A percentile compares a stretch with the other conserved stretches of the same genome.
phyloP scores from a whole-genome alignment of 2,329 filamentous ascomycete species.

The Microascus cirrosus region DNA sequence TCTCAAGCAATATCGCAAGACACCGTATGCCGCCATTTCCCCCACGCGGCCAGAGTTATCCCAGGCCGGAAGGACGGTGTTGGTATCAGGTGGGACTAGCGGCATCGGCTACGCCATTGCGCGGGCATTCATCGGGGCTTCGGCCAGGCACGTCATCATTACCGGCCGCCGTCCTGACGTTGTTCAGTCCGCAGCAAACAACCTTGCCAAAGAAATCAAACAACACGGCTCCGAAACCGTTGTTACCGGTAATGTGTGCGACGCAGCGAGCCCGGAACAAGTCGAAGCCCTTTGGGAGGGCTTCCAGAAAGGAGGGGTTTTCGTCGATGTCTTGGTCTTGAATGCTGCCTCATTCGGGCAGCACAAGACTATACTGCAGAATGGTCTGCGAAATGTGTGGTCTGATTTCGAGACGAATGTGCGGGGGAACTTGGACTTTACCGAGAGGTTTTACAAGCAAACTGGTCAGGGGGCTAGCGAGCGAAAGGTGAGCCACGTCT shows the following conservation, averaged over 20 bases:
- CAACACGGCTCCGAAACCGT: slow-evolving; percentile 36
- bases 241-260: slow-evolving; percentile 23
- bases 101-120: slow-evolving; percentile 56
- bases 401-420: neutral
- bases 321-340: slow-evolving; percentile 23
- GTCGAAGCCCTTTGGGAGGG: slow-evolving; percentile 8
- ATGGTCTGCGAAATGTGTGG: neutral
- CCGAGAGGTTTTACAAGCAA: neutral
- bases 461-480: too few relatives aligned
- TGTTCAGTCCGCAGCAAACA: slow-evolving; percentile 17
- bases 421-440: neutral
- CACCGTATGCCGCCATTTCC: slow-evolving; percentile 18
- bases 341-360: slow-evolving; percentile 16
- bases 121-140: slow-evolving; percentile 36
- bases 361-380: neutral
- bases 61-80: slow-evolving; percentile 32
- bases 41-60: slow-evolving; percentile 21
- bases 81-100: slow-evolving; percentile 53
- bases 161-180: slow-evolving; percentile 23
- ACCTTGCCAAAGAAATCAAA: slow-evolving; percentile 23
- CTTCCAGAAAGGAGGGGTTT: slow-evolving; percentile 13
- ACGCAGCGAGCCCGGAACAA: slow-evolving; percentile 18
- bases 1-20: neutral
- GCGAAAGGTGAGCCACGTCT: too few relatives aligned
- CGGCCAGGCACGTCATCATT: slow-evolving; percentile 24